A percentile compares a stretch with the other conserved stretches of the same genome.
These are phyloP conservation scores for Metschnikowia similis DNA, from an alignment of 805 yeast genomes.

Conservation along the genomic window DNA sequence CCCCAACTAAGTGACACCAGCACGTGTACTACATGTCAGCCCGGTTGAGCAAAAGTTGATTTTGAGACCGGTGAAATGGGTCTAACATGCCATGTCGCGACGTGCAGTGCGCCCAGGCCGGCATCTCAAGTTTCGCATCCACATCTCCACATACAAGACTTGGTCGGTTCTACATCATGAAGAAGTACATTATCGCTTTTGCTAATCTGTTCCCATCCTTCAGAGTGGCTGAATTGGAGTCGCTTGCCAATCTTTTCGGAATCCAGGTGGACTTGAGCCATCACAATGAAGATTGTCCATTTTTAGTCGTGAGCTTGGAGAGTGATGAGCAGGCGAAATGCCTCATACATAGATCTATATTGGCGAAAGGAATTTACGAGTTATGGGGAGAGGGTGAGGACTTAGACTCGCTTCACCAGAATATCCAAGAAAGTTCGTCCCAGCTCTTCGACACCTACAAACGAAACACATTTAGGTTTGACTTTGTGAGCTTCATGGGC, in stretches of 20 bases:
- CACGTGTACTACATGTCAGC: no score
- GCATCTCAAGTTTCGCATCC: slow-evolving; percentile 4
- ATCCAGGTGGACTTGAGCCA: slow-evolving; percentile 55
- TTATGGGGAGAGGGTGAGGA: slow-evolving; percentile 71
- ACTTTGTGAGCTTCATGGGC: slow-evolving; percentile 74
- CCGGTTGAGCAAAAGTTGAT: no score
- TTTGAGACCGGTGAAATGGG: no score
- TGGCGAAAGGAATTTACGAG: slow-evolving; percentile 76
- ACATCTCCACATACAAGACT: background rate
- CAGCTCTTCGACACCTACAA: slow-evolving; percentile 37
- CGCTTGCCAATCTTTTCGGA: slow-evolving; percentile 65
- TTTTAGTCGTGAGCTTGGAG: slow-evolving; percentile 61
- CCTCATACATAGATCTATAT: slow-evolving; percentile 62
- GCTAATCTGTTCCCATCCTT: slow-evolving; percentile 83
- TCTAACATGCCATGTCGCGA: slow-evolving; percentile 6
- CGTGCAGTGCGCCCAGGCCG: background rate
- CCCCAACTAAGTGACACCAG: no score
- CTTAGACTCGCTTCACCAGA: slow-evolving; percentile 54
- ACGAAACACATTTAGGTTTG: slow-evolving; percentile 68
- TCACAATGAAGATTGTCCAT: slow-evolving; percentile 63
- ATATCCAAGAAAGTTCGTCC: slow-evolving; percentile 32
- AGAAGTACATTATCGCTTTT: slow-evolving; percentile 69
- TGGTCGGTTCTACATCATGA: slow-evolving; percentile 26
- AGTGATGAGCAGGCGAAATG: slow-evolving; percentile 63
- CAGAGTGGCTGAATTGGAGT: slow-evolving; percentile 76